phyloP scores from a whole-genome alignment of 1,284 basidiomycete species.

The Ustilago esculenta region DNA sequence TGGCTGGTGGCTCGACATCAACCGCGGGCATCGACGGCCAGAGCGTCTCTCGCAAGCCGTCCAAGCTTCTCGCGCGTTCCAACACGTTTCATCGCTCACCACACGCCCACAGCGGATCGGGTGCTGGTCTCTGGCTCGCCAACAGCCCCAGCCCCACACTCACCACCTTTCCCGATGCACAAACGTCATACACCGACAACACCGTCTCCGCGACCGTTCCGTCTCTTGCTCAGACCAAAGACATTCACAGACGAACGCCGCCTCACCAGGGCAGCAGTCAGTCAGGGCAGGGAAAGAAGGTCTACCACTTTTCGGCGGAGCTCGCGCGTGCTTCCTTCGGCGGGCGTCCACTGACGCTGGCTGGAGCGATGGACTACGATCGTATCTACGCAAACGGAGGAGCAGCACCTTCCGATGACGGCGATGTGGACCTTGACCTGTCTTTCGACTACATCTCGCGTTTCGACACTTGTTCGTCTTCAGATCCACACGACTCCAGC shows the following conservation, averaged over 20 bases:
- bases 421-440: conserved; percentile 51
- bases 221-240: not conserved
- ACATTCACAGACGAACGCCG: not conserved
- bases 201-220: not conserved
- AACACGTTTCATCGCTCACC: conserved; percentile 40
- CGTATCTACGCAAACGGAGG: conserved; percentile 8
- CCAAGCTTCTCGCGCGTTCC: conserved; percentile 30
- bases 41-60: conserved; percentile 26
- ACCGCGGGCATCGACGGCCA: conserved; percentile 6
- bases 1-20: conserved; percentile 26
- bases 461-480: conserved; percentile 34
- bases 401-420: conserved; percentile 14
- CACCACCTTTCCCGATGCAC: conserved; percentile 6
- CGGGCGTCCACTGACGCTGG: conserved; percentile 16
- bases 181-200: not conserved
- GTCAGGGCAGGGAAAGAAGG: conserved; percentile 7
- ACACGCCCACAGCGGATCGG: conserved; percentile 45
- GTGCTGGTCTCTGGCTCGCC: conserved; percentile 45
- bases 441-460: conserved; percentile 56
- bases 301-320: conserved; percentile 40
- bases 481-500: conserved; percentile 26
- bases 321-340: conserved; percentile 32
- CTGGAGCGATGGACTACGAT: conserved; percentile 4
- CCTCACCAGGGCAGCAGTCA: not conserved
- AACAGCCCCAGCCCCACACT: conserved; percentile 31